A percentile compares a stretch with the other conserved stretches of the same genome.
Conservation (phyloP, 164 flowering plant species). For the Liriodendron chinense region DNA sequence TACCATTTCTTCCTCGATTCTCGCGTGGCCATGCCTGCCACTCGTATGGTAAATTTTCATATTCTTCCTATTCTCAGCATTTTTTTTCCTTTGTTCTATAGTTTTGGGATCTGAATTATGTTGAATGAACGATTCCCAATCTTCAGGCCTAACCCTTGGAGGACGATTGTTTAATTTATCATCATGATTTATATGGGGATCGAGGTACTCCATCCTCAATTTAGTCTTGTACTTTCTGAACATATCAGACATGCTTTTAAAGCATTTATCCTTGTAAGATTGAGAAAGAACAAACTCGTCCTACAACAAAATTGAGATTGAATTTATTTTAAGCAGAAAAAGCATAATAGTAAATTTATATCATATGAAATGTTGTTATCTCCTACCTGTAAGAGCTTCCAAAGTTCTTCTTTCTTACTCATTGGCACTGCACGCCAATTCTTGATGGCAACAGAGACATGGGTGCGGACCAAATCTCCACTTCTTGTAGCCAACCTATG, state of each 20-base stretch:
- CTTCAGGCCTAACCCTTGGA: not conserved
- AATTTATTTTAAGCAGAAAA: not conserved
- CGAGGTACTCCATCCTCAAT: not conserved
- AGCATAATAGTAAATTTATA: not conserved
- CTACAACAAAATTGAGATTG: not conserved
- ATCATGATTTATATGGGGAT: not conserved
- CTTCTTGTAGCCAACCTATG: not conserved
- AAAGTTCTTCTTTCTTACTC: conserved; percentile 4
- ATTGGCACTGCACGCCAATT: conserved; percentile 3
- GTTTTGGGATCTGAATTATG: conserved; percentile 5
- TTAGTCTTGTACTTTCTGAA: conserved; percentile 1
- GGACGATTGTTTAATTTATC: not conserved
- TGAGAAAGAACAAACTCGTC: not conserved
- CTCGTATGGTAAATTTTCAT: not conserved
- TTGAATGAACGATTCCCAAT: not conserved
- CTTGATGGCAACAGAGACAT: conserved; percentile 3
- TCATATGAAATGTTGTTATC: not conserved
- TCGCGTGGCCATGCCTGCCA: conserved; percentile 4
- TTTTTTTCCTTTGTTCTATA: conserved; percentile 4
- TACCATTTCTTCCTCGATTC: not conserved
- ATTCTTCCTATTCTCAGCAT: not conserved
- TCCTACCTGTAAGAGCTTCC: conserved; percentile 2
- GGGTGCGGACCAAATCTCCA: conserved; percentile 5
- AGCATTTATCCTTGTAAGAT: not conserved
- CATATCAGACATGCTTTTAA: conserved; percentile 1